Evolutionary conservation across 2,329 filamentous ascomycete genomes (phyloP).

Genomic region (Ophiostoma pallidulum): DNA sequence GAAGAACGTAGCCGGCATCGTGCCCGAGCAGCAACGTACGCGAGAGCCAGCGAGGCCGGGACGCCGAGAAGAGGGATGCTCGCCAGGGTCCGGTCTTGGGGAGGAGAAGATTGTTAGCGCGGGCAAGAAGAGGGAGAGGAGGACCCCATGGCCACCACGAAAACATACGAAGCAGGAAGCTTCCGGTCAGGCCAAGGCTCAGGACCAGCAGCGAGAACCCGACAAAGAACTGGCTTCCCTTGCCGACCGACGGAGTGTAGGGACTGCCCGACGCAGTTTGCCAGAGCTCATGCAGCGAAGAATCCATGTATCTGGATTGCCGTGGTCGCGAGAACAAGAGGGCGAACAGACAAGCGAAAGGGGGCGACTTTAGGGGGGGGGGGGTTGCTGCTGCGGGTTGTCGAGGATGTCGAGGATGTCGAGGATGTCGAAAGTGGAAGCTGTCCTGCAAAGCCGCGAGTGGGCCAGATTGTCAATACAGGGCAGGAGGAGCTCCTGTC

Average conservation of each 20-base stretch:
- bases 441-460: too few relatives aligned
- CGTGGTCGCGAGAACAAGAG: background rate
- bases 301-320: constrained; percentile 51
- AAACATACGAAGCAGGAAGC: constrained; percentile 76
- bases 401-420: too few relatives aligned
- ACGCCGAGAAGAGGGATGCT: constrained; percentile 71
- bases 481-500: too few relatives aligned
- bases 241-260: constrained; percentile 70
- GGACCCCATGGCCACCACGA: background rate
- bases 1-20: background rate
- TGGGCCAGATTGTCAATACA: too few relatives aligned
- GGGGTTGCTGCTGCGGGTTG: background rate
- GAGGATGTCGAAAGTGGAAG: too few relatives aligned
- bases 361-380: background rate
- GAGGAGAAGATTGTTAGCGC: constrained; percentile 20
- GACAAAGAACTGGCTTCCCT: constrained; percentile 74
- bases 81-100: constrained; percentile 68
- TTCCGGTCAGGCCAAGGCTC: constrained; percentile 62
- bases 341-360: background rate
- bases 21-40: constrained; percentile 48
- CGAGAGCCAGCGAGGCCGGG: constrained; percentile 80
- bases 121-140: background rate
- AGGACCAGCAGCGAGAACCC: constrained; percentile 66
- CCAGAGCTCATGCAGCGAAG: constrained; percentile 83
- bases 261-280: constrained; percentile 82